Percentiles rank a stretch among this genome's conserved stretches.
Evolutionary conservation across 2,329 filamentous ascomycete species (phyloP).

Genomic region (Venturia aucupariae): DNA sequence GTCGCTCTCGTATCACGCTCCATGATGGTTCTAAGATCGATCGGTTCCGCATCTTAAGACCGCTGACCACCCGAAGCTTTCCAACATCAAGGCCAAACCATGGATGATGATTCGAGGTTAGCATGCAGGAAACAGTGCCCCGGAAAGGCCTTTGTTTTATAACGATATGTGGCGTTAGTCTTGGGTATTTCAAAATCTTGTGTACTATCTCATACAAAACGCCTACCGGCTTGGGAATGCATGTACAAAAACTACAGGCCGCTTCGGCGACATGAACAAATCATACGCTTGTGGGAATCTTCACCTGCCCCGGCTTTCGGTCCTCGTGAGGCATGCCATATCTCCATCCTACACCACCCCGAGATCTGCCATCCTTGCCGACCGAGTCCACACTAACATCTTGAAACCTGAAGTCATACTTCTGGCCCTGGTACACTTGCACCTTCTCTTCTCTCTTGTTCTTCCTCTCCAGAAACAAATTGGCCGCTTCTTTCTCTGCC

Average conservation of each 20-base stretch:
- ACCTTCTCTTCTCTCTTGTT: constrained; percentile 35
- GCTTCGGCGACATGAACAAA: background rate
- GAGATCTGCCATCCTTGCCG: constrained; percentile 45
- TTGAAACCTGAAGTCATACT: constrained; percentile 53
- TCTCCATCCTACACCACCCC: constrained; percentile 45
- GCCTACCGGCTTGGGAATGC: background rate
- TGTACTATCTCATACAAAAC: background rate
- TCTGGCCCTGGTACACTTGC: constrained; percentile 36
- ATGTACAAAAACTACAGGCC: background rate
- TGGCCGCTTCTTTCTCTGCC: constrained; percentile 19
- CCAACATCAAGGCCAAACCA: no score
- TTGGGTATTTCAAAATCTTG: background rate
- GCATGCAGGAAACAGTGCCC: no score
- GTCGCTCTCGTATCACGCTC: no score
- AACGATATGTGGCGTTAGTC: background rate
- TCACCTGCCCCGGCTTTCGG: constrained; percentile 52
- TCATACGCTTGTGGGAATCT: constrained; percentile 52
- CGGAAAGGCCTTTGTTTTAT: background rate
- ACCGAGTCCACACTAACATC: constrained; percentile 48
- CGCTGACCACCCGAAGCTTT: no score
- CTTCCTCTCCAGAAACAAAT: constrained; percentile 34
- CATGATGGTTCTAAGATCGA: no score
- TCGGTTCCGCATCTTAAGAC: no score
- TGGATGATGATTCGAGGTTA: no score
- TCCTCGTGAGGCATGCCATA: constrained; percentile 56